A percentile compares a stretch with the other conserved stretches of the same genome.
phyloP scores from a whole-genome alignment of 805 yeast species.

The Vanderwaltozyma verrucispora region DNA sequence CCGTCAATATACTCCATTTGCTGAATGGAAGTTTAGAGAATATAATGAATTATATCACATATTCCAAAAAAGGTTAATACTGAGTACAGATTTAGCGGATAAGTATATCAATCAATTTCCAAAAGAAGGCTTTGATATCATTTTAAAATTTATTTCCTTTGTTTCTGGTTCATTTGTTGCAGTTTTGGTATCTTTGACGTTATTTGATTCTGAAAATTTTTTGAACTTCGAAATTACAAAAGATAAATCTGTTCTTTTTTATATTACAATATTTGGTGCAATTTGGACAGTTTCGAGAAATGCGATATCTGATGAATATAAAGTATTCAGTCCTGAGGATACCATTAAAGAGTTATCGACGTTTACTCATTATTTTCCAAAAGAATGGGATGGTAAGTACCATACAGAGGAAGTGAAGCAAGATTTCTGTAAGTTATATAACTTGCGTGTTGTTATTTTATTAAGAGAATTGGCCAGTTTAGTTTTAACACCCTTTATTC shows the following conservation, averaged over 20 bases:
- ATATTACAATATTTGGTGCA: conserved; percentile 81
- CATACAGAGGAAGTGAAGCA: conserved; percentile 78
- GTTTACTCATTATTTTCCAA: conserved; percentile 85
- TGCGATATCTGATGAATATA: conserved; percentile 51
- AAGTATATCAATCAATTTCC: conserved; percentile 89
- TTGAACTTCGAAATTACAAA: conserved; percentile 79
- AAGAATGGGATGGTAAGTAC: conserved; percentile 72
- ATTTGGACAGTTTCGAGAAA: conserved; percentile 75
- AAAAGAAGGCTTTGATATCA: conserved; percentile 50
- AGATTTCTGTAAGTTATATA: conserved; percentile 73
- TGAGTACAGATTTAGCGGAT: conserved; percentile 71
- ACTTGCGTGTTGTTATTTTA: conserved; percentile 59
- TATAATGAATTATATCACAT: conserved; percentile 88
- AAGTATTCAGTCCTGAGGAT: conserved; percentile 88
- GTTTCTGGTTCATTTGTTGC: conserved; percentile 85
- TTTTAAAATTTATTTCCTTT: conserved; percentile 55
- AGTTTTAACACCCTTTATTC: conserved; percentile 76
- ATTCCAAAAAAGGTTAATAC: conserved; percentile 65
- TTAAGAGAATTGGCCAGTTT: conserved; percentile 73
- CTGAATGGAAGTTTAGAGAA: conserved; percentile 92
- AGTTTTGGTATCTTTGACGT: conserved; percentile 63
- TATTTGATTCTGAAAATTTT: conserved; percentile 83
- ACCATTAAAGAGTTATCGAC: conserved; percentile 70
- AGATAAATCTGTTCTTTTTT: conserved; percentile 74
- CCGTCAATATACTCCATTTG: conserved; percentile 86